Conservation (phyloP, 1,139 yeast genomes). For the Kodamaea derodonti region DNA sequence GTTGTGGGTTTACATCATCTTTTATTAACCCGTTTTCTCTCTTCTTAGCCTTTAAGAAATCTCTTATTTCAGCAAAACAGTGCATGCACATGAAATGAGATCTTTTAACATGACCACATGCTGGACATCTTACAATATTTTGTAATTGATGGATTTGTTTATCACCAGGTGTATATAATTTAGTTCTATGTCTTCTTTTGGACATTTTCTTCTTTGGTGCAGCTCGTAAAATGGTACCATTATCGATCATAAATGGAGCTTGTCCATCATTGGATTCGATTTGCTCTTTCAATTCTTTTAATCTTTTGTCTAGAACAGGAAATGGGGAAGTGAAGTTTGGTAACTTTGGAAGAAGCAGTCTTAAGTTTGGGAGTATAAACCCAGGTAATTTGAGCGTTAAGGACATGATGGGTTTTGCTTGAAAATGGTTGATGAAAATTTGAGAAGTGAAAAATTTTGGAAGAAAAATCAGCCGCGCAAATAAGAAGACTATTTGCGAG, state of each 20-base stretch:
- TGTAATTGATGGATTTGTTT: constrained; percentile 75
- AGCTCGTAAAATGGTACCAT: constrained; percentile 69
- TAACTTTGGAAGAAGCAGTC: constrained; percentile 18
- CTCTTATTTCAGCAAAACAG: constrained; percentile 78
- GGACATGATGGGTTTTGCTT: constrained; percentile 1
- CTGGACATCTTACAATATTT: constrained; percentile 85
- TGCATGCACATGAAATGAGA: constrained; percentile 90
- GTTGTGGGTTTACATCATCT: constrained; percentile 37
- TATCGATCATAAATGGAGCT: constrained; percentile 41
- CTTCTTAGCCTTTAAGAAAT: constrained; percentile 59
- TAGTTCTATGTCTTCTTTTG: constrained; percentile 77
- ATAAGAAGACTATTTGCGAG: too few relatives aligned
- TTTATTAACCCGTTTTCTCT: constrained; percentile 21
- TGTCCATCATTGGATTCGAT: constrained; percentile 24
- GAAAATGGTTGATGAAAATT: too few relatives aligned
- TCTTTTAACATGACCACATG: constrained; percentile 90
- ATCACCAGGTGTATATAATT: constrained; percentile 76
- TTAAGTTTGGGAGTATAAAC: not conserved
- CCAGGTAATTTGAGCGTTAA: not conserved
- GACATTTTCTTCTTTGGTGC: constrained; percentile 94
- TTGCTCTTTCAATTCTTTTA: constrained; percentile 30
- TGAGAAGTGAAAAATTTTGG: too few relatives aligned
- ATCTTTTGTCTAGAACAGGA: constrained; percentile 22
- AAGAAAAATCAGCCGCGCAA: too few relatives aligned
- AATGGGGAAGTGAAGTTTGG: constrained; percentile 14